Evolutionary conservation across 441 rosid genomes (phyloP).

Genomic region (Pelargonium citronellum): DNA sequence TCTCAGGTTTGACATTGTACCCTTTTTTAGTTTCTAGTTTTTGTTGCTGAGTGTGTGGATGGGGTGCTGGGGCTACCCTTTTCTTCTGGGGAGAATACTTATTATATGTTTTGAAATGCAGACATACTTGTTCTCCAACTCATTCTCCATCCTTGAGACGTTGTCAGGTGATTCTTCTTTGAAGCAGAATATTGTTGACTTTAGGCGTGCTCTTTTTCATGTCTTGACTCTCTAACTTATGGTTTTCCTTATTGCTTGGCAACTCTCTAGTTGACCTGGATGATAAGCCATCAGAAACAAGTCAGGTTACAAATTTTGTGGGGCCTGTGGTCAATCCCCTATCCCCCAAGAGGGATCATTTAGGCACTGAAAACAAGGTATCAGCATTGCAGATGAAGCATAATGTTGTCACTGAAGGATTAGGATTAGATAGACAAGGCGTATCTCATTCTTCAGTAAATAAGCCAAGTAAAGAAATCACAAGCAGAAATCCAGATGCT

Average conservation of each 20-base stretch:
- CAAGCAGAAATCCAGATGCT: conserved; percentile 30
- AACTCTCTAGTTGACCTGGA: conserved; percentile 48
- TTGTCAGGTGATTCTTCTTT: conserved; percentile 58
- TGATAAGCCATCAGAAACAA: conserved; percentile 47
- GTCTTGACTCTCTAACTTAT: conserved; percentile 10
- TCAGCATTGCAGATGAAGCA: conserved; percentile 34
- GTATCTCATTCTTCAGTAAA: conserved; percentile 32
- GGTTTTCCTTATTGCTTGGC: conserved; percentile 16
- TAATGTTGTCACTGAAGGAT: conserved; percentile 34
- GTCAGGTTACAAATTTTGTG: conserved; percentile 31
- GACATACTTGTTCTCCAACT: conserved; percentile 89
- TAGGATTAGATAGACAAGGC: conserved; percentile 33
- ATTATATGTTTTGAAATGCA: conserved; percentile 43
- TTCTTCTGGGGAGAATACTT: conserved; percentile 19
- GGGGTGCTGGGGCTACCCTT: neutral
- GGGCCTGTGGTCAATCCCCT: conserved; percentile 34
- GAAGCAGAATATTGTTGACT: conserved; percentile 16
- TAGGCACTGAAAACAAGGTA: conserved; percentile 40
- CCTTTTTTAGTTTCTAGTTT: neutral
- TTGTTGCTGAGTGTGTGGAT: neutral
- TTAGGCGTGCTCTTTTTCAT: conserved; percentile 15
- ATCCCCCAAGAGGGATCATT: conserved; percentile 38
- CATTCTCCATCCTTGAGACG: conserved; percentile 89
- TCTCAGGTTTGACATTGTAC: conserved; percentile 64
- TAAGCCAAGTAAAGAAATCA: conserved; percentile 35